These are phyloP conservation scores for Candida corydali DNA, from an alignment of 805 yeast species.

Conservation along the genomic window DNA sequence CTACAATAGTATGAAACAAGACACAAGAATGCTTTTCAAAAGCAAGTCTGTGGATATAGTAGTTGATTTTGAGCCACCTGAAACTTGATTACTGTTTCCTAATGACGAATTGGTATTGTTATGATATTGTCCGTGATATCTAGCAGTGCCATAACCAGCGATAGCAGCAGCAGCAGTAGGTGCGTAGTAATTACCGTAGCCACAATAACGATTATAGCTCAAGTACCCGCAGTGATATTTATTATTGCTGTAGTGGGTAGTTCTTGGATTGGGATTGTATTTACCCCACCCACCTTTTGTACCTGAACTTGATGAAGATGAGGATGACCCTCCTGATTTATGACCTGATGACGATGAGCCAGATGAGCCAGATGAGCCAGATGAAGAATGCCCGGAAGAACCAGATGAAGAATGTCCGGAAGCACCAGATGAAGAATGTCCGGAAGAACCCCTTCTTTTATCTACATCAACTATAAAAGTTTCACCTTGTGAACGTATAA, in stretches of 20 bases:
- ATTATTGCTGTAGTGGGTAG: neutral
- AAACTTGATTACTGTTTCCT: neutral
- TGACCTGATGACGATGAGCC: neutral
- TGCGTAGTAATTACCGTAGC: slow-evolving; percentile 10
- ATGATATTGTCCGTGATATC: slow-evolving; percentile 8
- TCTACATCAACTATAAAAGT: too few relatives aligned
- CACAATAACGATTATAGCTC: slow-evolving; percentile 7
- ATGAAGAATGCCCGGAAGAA: neutral
- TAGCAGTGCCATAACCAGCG: slow-evolving; percentile 11
- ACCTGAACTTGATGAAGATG: neutral
- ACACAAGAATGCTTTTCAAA: neutral
- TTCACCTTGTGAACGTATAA: neutral
- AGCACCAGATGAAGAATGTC: slow-evolving; percentile 1
- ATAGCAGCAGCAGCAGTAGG: slow-evolving; percentile 11
- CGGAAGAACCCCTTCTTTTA: slow-evolving; percentile 1
- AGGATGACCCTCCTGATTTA: neutral
- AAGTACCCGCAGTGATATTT: slow-evolving; percentile 10
- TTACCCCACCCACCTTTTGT: slow-evolving; percentile 5
- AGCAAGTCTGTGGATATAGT: neutral
- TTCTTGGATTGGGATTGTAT: slow-evolving; percentile 2
- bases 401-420: neutral
- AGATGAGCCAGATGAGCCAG: neutral
- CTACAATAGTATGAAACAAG: slow-evolving; percentile 2
- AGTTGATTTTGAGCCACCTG: neutral
- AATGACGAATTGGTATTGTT: neutral